Evolutionary conservation across 2,329 filamentous ascomycete species (phyloP).

Genomic region (Alternaria postmessia): DNA sequence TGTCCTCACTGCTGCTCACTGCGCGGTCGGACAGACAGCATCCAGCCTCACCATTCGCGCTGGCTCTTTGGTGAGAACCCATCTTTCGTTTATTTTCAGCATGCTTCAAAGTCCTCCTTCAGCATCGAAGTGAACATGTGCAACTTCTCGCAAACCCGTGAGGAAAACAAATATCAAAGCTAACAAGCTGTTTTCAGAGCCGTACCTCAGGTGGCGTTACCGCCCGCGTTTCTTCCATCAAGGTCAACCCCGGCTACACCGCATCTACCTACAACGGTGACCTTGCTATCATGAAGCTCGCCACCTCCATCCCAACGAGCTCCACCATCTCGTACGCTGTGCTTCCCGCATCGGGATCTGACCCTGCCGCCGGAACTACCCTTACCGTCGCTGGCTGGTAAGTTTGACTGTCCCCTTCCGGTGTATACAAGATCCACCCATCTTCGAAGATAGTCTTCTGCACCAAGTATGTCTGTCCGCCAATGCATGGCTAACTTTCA

Average conservation of each 20-base stretch:
- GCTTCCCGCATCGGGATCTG: conserved; percentile 31
- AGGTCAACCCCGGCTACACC: conserved; percentile 32
- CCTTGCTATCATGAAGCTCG: conserved; percentile 38
- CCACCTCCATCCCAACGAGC: conserved; percentile 31
- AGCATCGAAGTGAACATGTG: neutral
- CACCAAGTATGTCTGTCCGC: neutral
- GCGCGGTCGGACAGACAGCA: conserved; percentile 18
- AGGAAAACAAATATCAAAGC: neutral
- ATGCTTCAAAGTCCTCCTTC: neutral
- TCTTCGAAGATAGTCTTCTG: neutral
- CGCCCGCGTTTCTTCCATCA: conserved; percentile 27
- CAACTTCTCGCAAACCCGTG: neutral
- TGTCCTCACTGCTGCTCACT: conserved; percentile 41
- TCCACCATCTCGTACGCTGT: conserved; percentile 33
- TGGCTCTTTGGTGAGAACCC: conserved; percentile 20
- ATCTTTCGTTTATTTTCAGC: neutral
- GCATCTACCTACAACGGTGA: conserved; percentile 28
- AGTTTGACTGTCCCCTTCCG: neutral
- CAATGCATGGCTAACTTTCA: neutral
- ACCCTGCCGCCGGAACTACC: conserved; percentile 31
- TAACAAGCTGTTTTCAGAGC: conserved; percentile 6
- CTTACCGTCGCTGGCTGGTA: conserved; percentile 36
- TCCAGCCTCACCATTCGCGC: conserved; percentile 23
- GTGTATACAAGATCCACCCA: neutral
- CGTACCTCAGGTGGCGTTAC: conserved; percentile 30